Base-by-base conservation (phyloP, 495 filamentous ascomycete genomes). In the Cercophora sp. region DNA sequence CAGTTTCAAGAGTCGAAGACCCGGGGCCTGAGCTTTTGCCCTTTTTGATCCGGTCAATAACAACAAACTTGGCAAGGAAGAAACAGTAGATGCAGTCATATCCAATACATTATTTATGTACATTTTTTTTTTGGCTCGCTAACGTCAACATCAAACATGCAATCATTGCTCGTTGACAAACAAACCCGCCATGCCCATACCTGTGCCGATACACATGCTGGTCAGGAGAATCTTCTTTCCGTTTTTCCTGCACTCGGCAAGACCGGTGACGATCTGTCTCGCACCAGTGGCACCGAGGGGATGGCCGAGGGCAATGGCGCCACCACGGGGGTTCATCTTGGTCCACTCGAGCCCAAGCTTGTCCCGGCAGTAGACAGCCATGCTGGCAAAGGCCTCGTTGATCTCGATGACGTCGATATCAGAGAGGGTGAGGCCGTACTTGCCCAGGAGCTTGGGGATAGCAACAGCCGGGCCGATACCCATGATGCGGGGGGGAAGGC, bases 311-410 rank as follows among this genome's bases (percentile, higher is more conserved):
- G 88, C 88, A 67, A 80, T 78, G 48, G 88, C 88, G 55, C 88
- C 88, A 47, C 88, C 88, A 37, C 89, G 77, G 11, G 87, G 84
- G 76, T 96, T 97, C 73, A 97, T 81, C 81, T 96, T 96, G 62
- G 80, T 71, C 54, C 78, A 82, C 56, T 93, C 87, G 37, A 96
- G 71, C 29, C 83, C 83, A 26, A 96, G 78, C 50, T 77, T 82
- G 51, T 92, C 77, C 16, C 86, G 66, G 72, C 90, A 96, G 78
- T 96, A 98, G 2, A 96, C 90, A 1, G 88, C 91, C 92, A 98
- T 98, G 24, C 85, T 89, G 22, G 92, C 93, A 58, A 98, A 98
- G 1, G 93, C 93, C 80, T 98, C 93, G 71, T 98, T 98, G 62
- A 98, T 72, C 79, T 98, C 93, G 57, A 88, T 81, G 39, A 98